Conservation (phyloP, 768 basidiomycete genomes). For the Hydnum rufescens region DNA sequence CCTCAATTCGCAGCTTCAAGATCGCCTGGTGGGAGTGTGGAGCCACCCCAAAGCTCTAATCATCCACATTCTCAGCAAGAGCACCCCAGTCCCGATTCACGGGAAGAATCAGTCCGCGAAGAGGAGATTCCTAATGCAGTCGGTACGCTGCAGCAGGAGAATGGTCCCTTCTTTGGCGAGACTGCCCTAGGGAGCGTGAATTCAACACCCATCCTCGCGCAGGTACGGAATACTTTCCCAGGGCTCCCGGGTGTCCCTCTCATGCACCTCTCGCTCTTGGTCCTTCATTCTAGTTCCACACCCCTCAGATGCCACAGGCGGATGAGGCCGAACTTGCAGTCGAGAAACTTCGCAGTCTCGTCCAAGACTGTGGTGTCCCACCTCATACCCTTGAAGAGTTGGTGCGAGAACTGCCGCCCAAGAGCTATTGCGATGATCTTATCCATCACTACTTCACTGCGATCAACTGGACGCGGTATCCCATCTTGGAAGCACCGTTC, state of each 20-base stretch:
- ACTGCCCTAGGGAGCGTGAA: constrained; percentile 72
- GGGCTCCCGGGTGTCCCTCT: not conserved
- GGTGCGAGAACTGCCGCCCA: constrained; percentile 70
- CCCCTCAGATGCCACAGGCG: constrained; percentile 2
- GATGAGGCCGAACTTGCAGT: constrained; percentile 29
- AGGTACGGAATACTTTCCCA: constrained; percentile 26
- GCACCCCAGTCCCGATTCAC: constrained; percentile 29
- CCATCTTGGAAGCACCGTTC: constrained; percentile 43
- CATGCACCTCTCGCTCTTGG: not conserved
- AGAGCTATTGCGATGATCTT: constrained; percentile 50
- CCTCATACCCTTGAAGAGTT: constrained; percentile 83
- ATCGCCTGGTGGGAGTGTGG: not conserved
- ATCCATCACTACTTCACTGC: constrained; percentile 59
- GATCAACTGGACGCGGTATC: not conserved
- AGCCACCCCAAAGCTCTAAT: not conserved
- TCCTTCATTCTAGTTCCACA: constrained; percentile 2
- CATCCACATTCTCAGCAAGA: constrained; percentile 10
- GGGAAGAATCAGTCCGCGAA: constrained; percentile 58
- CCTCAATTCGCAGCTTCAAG: constrained; percentile 28
- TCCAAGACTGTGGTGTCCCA: constrained; percentile 82
- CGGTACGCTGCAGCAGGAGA: constrained; percentile 61
- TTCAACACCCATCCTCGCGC: constrained; percentile 57
- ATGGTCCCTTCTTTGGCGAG: constrained; percentile 47
- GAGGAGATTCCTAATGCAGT: constrained; percentile 56
- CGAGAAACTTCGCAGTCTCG: constrained; percentile 66